A percentile compares a stretch with the other conserved stretches of the same genome.
phyloP scores from a whole-genome alignment of 768 basidiomycete species.

The Lactarius akahatsu region DNA sequence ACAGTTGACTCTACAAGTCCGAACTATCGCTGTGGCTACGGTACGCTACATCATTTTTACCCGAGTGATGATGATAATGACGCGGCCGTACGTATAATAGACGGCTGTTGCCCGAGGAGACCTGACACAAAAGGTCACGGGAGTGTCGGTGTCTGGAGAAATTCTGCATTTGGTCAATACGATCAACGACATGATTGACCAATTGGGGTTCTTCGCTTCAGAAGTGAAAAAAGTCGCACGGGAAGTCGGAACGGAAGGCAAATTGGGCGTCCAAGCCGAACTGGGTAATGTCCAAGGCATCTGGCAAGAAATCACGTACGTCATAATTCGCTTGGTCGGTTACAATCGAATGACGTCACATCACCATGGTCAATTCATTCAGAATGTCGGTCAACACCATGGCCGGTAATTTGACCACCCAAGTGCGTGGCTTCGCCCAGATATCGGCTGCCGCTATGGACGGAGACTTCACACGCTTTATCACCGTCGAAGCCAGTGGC shows the following conservation, averaged over 20 bases:
- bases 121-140: constrained; percentile 88
- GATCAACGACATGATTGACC: constrained; percentile 87
- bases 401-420: constrained; percentile 95
- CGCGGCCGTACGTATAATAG: constrained; percentile 35
- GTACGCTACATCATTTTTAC: constrained; percentile 43
- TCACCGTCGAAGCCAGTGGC: constrained; percentile 96
- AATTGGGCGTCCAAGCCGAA: constrained; percentile 95
- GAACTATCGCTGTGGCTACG: constrained; percentile 90
- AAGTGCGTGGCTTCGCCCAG: constrained; percentile 98
- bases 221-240: constrained; percentile 94
- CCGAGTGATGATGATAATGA: constrained; percentile 8
- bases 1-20: constrained; percentile 88
- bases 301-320: constrained; percentile 98
- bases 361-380: neutral
- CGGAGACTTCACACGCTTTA: constrained; percentile 97
- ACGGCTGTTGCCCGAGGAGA: constrained; percentile 95
- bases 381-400: constrained; percentile 97
- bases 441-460: constrained; percentile 98
- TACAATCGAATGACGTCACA: constrained; percentile 28
- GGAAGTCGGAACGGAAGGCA: constrained; percentile 98
- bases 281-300: constrained; percentile 96
- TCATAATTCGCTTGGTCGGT: constrained; percentile 23
- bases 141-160: constrained; percentile 92
- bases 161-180: constrained; percentile 96
- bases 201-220: constrained; percentile 65